Evolutionary conservation across 768 basidiomycete species (phyloP), one percentile per base, ranked within the genome.

Genomic region (Podaxis sp.): DNA sequence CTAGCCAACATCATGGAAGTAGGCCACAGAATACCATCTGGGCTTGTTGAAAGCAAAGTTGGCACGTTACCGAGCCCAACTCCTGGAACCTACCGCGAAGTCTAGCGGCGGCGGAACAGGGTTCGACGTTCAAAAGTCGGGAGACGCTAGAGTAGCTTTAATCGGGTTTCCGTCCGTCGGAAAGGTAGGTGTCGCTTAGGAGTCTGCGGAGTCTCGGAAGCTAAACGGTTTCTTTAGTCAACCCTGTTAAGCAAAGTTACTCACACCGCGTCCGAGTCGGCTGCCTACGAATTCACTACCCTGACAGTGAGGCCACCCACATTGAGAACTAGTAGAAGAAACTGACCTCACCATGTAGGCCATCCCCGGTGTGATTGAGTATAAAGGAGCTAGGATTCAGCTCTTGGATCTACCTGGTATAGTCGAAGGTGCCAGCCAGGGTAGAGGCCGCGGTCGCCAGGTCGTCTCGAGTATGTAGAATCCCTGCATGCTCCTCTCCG

Each of bases 81-180:
- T 99, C 20, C 87, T 99, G 7, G 97, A 99, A 73, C 96, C 96
- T 1, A 75, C 89, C 0, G 80, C 88, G 50, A 99, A 98, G 74
- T 90, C 89, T 3, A 85, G 91, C 17, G 87, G 88, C 64, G 81
- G 81, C 2, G 94, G 93, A 28, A 84, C 88, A 62, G 95, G 94
- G 2, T 96, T 96, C 64, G 95, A 95, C 67, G 94, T 95, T 0
- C 91, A 82, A 67, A 84, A 84, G 65, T 81, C 82, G 10, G 94
- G 95, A 64, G 95, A 96, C 78, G 94, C 95, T 46, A 80, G 94
- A 70, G 90, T 96, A 24, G 93, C 94, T 22, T 78, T 97, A 59
- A 97, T 97, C 51, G 96, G 96, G 8, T 97, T 98, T 75, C 96
- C 96, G 0, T 96, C 95, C 4, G 95, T 97, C 52, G 96, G 96